Evolutionary conservation across 139 green algal genomes (phyloP).

Genomic region (Auxenochlorella pyrenoidosa): DNA sequence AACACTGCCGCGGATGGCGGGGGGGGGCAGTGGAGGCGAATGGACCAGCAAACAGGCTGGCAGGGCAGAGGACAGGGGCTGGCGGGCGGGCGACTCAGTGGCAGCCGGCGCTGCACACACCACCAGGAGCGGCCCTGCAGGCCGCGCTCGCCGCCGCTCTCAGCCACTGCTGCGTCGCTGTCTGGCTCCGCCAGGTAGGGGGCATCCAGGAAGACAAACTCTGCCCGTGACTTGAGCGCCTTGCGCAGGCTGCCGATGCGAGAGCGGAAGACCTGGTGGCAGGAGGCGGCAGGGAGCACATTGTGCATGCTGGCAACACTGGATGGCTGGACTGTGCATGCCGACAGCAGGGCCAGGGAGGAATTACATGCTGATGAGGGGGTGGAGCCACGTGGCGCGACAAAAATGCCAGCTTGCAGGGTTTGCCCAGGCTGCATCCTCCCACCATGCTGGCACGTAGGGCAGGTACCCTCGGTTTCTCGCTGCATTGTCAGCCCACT

Average conservation of each 20-base stretch:
- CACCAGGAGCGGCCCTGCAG: slow-evolving; percentile 14
- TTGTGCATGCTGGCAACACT: background rate
- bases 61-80: background rate
- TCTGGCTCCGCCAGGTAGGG: slow-evolving; percentile 44
- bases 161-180: background rate
- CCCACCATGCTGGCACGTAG: no score
- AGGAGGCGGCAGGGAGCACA: background rate
- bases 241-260: slow-evolving; percentile 75
- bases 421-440: background rate
- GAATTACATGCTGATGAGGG: no score
- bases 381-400: no score
- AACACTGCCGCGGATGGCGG: no score
- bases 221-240: slow-evolving; percentile 66
- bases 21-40: background rate
- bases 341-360: no score
- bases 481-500: no score
- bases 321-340: no score
- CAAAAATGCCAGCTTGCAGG: no score
- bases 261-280: slow-evolving; percentile 62
- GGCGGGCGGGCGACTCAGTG: background rate
- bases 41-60: background rate
- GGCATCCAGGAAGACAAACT: slow-evolving; percentile 80
- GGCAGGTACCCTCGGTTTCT: no score
- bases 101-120: background rate
- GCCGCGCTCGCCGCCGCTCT: slow-evolving; percentile 11